Base-by-base conservation (phyloP, 345 rosid genomes). In the Reutealis trisperma region DNA sequence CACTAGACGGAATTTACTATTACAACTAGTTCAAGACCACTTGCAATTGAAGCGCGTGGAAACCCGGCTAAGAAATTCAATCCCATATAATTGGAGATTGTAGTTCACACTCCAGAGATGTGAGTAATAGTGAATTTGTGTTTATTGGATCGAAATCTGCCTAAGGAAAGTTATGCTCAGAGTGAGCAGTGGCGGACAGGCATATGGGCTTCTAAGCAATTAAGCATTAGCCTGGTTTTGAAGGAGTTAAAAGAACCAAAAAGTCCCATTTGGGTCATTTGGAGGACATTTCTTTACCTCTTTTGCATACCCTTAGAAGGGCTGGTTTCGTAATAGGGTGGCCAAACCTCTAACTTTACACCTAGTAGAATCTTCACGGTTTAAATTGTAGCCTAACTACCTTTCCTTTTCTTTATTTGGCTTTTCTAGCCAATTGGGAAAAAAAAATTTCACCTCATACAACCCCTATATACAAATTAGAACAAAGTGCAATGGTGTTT, bases 311-410 rank as follows among this genome's bases (percentile, higher is more conserved):
- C 34, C 24, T 32, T 72, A 21, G 3, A 18, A 27, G 63, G 37
- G 58, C 41, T 45, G 68, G 42, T 72, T 83, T 63, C 81, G 70
- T 79, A 41, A 30, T 27, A 34, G 71, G 25, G 65, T 74, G 34
- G 74, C 79, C 71, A 70, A 45, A 45, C 45, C 45, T 55, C 65
- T 25, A 1, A 8, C 66, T 77, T 77, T 80, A 70, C 77, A 30
- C 57, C 77, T 75, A 12, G 63, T 79, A 65, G 83, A 74, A 70
- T 80, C 86, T 73, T 63, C 73, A 14, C 2, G 6, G 57, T 61
- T 64, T 70, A 59, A 6, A 15, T 41, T 8, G 57, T 62, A 44
- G 42, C 12, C 34, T 32, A 16, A 37, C 49, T 42, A 24, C 54
- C 32, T 72, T 75, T 70, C 7, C 49, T 22, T 8, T 44, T 63